Base-by-base conservation (phyloP, 148 eudicot species). In the Rhododendron molle region DNA sequence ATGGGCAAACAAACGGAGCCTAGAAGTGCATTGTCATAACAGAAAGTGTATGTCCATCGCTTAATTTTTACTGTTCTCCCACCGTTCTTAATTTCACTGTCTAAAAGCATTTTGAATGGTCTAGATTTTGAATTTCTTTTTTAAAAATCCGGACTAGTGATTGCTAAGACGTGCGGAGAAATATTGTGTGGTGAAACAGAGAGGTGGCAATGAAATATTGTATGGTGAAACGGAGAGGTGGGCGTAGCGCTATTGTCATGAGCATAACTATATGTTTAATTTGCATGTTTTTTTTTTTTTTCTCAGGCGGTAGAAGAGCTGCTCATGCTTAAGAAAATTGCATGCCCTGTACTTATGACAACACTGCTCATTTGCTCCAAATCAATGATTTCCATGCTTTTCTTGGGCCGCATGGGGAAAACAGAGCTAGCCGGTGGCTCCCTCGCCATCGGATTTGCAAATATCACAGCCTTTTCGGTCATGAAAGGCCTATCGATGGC, bases 401-500 rank as follows among this genome's bases (percentile, higher is more conserved):
- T 93, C 85, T 85, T 96, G 12, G 96, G 99, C 8, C 96, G 92
- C 26, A 85, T 96, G 87, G 95, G 95, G 1, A 90, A 92, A 54
- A 83, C 88, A 6, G 90, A 93, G 85, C 90, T 96, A 16, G 99
- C 99, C 3, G 98, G 99, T 56, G 99, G 99, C 69, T 88, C 99
- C 4, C 86, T 96, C 0, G 99, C 97, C 15, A 90, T 96, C 21
- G 93, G 93, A 40, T 96, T 96, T 34, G 99, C 99, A 56, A 96
- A 95, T 83, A 84, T 96, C 26, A 93, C 98, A 0, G 99, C 98
- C 5, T 94, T 89, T 86, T 95, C 99, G 0, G 91, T 96, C 83
- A 93, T 96, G 84, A 96, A 95, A 90, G 99, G 99, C 30, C 90
- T 96, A n/a, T 91, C 97, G 84, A 90, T 91, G 89, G 99, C 95